Percentiles rank a stretch among this genome's conserved stretches.
These are phyloP conservation scores for Casaregolazyma suthepensis DNA, from an alignment of 1,139 yeast species.

Conservation along the genomic window DNA sequence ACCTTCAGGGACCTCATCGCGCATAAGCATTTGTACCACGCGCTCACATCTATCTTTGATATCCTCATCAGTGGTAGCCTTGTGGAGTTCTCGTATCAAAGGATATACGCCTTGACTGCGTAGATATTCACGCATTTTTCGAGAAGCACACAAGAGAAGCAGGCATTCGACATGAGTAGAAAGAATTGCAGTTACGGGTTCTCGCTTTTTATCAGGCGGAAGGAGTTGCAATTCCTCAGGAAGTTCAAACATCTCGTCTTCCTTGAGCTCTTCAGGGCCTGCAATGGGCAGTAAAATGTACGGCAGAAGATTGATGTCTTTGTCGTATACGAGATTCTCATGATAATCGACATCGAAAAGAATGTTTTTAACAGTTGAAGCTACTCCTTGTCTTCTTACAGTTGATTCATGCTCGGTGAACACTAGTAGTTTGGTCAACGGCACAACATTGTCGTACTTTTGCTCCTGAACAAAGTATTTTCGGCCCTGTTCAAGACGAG, in stretches of 20 bases:
- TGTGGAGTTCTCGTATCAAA: slow-evolving; percentile 76
- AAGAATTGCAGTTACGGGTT: slow-evolving; percentile 59
- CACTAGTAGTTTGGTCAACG: slow-evolving; percentile 71
- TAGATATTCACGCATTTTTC: slow-evolving; percentile 62
- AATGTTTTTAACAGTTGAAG: slow-evolving; percentile 85
- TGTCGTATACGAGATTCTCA: slow-evolving; percentile 50
- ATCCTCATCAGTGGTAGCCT: slow-evolving; percentile 56
- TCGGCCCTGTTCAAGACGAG: slow-evolving; percentile 69
- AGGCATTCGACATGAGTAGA: slow-evolving; percentile 67
- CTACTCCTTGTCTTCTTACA: slow-evolving; percentile 86
- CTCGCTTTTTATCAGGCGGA: slow-evolving; percentile 72
- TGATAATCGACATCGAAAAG: slow-evolving; percentile 76
- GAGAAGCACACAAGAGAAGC: slow-evolving; percentile 69
- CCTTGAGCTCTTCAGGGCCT: slow-evolving; percentile 70
- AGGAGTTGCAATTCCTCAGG: slow-evolving; percentile 85
- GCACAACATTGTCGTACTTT: slow-evolving; percentile 67
- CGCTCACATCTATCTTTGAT: slow-evolving; percentile 47
- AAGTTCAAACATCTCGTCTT: slow-evolving; percentile 78
- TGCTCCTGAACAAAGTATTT: slow-evolving; percentile 68
- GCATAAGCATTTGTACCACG: slow-evolving; percentile 77
- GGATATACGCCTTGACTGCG: slow-evolving; percentile 80
- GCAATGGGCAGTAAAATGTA: slow-evolving; percentile 79
- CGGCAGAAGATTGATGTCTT: slow-evolving; percentile 67
- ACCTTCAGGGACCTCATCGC: slow-evolving; percentile 70
- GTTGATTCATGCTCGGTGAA: slow-evolving; percentile 78